Evolutionary conservation across 345 rosid genomes (phyloP).

Genomic region (Aquilaria sinensis): DNA sequence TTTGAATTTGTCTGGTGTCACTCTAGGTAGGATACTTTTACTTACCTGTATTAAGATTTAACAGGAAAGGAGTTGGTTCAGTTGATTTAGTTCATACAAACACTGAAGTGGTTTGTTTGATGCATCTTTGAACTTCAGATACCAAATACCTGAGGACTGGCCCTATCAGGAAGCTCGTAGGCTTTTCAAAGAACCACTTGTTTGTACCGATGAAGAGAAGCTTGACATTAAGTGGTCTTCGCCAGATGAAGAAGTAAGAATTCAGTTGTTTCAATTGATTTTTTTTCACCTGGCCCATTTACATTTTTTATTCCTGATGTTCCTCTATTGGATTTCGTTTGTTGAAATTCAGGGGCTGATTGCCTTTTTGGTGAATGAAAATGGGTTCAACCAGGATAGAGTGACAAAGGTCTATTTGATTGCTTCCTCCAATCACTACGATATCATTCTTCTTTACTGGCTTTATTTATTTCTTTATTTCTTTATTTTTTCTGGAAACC

Average conservation of each 20-base stretch:
- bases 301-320: neutral
- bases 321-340: neutral
- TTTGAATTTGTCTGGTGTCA: neutral
- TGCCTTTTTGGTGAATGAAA: conserved; percentile 73
- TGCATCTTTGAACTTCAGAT: conserved; percentile 28
- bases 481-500: neutral
- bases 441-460: neutral
- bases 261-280: conserved; percentile 7
- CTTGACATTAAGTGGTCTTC: conserved; percentile 75
- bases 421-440: neutral
- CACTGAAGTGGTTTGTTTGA: neutral
- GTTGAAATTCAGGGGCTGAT: conserved; percentile 43
- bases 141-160: conserved; percentile 83
- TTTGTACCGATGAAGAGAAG: conserved; percentile 51
- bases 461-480: neutral
- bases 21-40: no score
- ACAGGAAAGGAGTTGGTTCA: no score
- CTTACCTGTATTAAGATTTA: no score
- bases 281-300: neutral
- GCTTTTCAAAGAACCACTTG: conserved; percentile 81
- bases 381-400: conserved; percentile 85
- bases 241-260: conserved; percentile 82
- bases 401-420: conserved; percentile 58
- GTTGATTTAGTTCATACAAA: no score
- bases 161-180: conserved; percentile 76